Percentiles rank a stretch among this genome's conserved stretches.
Conservation (phyloP, 352 stramenopile genomes). For the Globisporangium carolinianum region DNA sequence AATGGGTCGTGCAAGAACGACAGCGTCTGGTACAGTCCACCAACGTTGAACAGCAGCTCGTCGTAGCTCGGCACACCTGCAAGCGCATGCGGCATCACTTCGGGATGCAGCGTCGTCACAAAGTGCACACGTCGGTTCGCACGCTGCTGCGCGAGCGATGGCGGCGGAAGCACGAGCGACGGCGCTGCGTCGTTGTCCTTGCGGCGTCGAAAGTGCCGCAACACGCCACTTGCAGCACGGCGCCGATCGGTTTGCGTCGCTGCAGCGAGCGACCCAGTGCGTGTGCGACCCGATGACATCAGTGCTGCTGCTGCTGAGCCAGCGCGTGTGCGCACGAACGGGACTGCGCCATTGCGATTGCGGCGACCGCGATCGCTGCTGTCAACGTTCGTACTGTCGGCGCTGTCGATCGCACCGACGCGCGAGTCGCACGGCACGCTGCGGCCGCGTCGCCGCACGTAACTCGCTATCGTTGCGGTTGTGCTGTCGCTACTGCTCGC, state of each 20-base stretch:
- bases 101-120: conserved; percentile 31
- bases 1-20: conserved; percentile 38
- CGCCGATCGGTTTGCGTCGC: not conserved
- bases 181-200: not conserved
- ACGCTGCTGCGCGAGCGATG: too few relatives aligned
- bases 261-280: not conserved
- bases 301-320: conserved; percentile 4
- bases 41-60: conserved; percentile 53
- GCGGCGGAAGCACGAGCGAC: not conserved
- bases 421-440: conserved; percentile 10
- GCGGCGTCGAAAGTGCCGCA: conserved; percentile 10
- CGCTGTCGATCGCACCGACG: not conserved
- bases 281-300: not conserved
- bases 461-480: not conserved
- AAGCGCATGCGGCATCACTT: conserved; percentile 23
- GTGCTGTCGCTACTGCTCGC: conserved; percentile 1
- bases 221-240: conserved; percentile 4
- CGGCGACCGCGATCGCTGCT: not conserved
- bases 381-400: not conserved
- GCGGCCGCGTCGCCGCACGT: conserved; percentile 8
- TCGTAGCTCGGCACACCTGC: conserved; percentile 38
- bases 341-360: not conserved
- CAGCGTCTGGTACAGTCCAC: conserved; percentile 46
- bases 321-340: not conserved
- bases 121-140: conserved; percentile 37